A percentile compares a stretch with the other conserved stretches of the same genome.
Conservation (phyloP, 371 early-diverging fungal species). For the Mortierella sp. region DNA sequence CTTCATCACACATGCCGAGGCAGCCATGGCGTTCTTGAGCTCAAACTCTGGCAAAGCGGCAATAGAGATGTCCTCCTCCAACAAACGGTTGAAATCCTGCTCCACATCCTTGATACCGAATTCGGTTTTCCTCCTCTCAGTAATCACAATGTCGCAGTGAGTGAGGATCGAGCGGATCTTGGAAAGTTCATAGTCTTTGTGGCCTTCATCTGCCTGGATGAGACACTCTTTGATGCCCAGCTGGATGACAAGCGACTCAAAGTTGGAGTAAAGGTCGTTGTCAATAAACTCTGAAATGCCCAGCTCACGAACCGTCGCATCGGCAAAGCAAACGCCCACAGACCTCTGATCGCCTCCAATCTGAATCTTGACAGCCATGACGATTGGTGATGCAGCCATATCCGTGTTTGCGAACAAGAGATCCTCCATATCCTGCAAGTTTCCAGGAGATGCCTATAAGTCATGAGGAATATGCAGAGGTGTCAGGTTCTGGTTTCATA, state of each 20-base stretch:
- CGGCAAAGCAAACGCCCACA: slow-evolving; percentile 91
- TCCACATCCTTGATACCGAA: slow-evolving; percentile 83
- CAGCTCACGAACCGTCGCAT: slow-evolving; percentile 83
- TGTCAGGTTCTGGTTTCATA: not conserved
- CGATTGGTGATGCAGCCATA: slow-evolving; percentile 83
- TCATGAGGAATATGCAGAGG: not conserved
- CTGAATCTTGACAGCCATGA: slow-evolving; percentile 81
- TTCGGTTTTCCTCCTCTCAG: slow-evolving; percentile 73
- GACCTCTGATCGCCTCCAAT: slow-evolving; percentile 70
- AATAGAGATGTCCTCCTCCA: slow-evolving; percentile 79
- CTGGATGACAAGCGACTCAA: slow-evolving; percentile 94
- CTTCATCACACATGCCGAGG: slow-evolving; percentile 83
- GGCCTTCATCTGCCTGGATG: slow-evolving; percentile 69
- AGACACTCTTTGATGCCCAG: slow-evolving; percentile 94
- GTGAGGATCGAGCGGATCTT: slow-evolving; percentile 80
- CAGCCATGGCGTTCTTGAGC: slow-evolving; percentile 82
- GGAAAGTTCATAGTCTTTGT: slow-evolving; percentile 75
- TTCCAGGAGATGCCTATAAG: slow-evolving; percentile 91
- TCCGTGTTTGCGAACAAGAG: slow-evolving; percentile 82
- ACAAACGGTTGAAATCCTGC: slow-evolving; percentile 88
- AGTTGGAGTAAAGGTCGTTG: slow-evolving; percentile 91
- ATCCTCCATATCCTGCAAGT: slow-evolving; percentile 92
- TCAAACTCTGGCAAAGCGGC: slow-evolving; percentile 86
- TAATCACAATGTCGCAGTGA: slow-evolving; percentile 83
- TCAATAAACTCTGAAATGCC: slow-evolving; percentile 93